Base-by-base conservation (phyloP, 805 yeast genomes). In the Saccharomycopsis microspora region DNA sequence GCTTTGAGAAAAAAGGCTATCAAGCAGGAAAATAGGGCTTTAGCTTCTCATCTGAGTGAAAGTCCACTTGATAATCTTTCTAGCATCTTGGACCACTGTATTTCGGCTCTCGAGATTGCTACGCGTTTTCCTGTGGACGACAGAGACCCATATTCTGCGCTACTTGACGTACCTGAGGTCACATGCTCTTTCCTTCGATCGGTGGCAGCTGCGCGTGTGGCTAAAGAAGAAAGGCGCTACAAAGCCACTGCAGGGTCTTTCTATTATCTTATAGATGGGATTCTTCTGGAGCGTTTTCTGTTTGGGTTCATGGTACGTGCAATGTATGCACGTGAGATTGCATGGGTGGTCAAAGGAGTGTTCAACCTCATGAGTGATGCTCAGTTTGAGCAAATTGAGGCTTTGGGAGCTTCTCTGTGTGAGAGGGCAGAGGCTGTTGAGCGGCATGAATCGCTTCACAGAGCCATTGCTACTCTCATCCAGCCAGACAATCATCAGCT, bases 81-180 rank as follows among this genome's bases (percentile, higher is more conserved):
- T 19, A 19, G 19, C 19, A 19, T 19, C 19, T 19, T 19, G 19
- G 19, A 19, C 19, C 19, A 19, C 19, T 19, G 19, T 19, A 19
- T 19, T 19, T 19, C 19, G 19, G 41, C 52, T 4, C 37, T 45
- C 9, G 52, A 49, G 36, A 48, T 51, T 34, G 39, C 50, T 5
- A 27, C 47, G 19, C 42, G 54, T 30, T 51, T 51, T 44, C 36
- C 47, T 4, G 39, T 29, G n/a, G 32, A 36, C 38, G 30, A 31
- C 28, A 45, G 41, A 27, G 5, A 44, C 29, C 54, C 54, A 5
- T 46, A 51, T 29, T 28, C 33, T 30, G 45, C 36, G 10, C 49
- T 33, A 30, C 44, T 51, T 32, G 46, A 46, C 5, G 46, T 51
- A n/a, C 46, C 54, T 19, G 54, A 51, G 30, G 46, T 43, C 29